Evolutionary conservation across 108 stramenopile species (phyloP).

Genomic region (Schizochytrium sp.): DNA sequence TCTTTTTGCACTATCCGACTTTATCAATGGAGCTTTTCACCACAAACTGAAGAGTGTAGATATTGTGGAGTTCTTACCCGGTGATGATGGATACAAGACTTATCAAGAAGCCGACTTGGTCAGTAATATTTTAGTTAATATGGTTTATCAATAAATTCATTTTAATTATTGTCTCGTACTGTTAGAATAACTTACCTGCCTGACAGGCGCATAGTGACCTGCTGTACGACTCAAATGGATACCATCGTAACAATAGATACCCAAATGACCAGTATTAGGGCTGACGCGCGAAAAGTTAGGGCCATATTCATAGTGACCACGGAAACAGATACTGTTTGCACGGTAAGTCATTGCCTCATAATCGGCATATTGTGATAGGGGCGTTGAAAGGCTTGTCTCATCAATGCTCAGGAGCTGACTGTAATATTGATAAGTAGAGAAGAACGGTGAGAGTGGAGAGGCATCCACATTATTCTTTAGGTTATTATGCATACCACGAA

Average conservation of each 20-base stretch:
- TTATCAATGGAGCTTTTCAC: too few relatives aligned
- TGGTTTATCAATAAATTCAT: too few relatives aligned
- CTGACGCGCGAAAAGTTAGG: not conserved
- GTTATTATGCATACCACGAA: slow-evolving; percentile 6
- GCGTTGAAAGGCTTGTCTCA: not conserved
- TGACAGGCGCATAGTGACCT: not conserved
- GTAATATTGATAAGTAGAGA: not conserved
- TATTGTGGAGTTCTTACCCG: too few relatives aligned
- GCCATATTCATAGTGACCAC: slow-evolving; percentile 35
- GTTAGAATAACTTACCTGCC: not conserved
- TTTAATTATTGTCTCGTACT: too few relatives aligned
- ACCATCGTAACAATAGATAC: slow-evolving; percentile 11
- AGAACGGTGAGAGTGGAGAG: not conserved
- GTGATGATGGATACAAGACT: too few relatives aligned
- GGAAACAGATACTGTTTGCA: slow-evolving; percentile 9
- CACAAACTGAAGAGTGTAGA: too few relatives aligned
- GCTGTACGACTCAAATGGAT: not conserved
- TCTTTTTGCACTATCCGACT: too few relatives aligned
- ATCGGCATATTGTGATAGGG: not conserved
- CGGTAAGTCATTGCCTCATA: not conserved
- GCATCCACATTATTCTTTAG: not conserved
- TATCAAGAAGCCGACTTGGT: too few relatives aligned
- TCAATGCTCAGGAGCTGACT: not conserved
- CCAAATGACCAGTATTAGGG: slow-evolving; percentile 37
- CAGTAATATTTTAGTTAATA: too few relatives aligned